A percentile compares a stretch with the other conserved stretches of the same genome.
Evolutionary conservation across 352 stramenopile genomes (phyloP).

Genomic region (Pythium catenulatum): DNA sequence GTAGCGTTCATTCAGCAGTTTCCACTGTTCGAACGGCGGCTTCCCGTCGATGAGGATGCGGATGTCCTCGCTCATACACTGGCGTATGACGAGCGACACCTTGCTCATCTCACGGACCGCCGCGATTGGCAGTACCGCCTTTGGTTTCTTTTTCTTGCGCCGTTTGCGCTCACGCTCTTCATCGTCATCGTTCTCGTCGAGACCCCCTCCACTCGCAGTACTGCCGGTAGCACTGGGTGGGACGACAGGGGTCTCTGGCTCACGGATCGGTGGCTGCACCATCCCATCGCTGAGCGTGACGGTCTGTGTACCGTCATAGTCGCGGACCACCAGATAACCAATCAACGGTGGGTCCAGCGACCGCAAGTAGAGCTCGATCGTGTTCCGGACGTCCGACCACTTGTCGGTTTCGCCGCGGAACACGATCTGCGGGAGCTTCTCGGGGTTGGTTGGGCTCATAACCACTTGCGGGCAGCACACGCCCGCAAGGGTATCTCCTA

Average conservation of each 20-base stretch:
- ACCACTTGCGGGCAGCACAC: conserved; percentile 3
- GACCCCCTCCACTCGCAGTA: no score
- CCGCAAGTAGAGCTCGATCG: background rate
- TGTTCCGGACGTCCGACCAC: background rate
- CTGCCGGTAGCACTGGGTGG: background rate
- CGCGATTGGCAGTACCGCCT: no score
- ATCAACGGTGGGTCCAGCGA: background rate
- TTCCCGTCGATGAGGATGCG: background rate
- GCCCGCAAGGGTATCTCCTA: background rate
- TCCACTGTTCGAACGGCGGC: background rate
- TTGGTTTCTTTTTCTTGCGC: no score
- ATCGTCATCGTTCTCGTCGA: no score
- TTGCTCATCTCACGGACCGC: background rate
- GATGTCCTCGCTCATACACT: background rate
- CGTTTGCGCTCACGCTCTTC: no score
- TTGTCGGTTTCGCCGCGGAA: background rate
- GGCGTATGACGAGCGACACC: background rate
- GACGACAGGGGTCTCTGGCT: background rate
- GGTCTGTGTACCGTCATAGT: background rate
- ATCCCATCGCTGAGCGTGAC: background rate
- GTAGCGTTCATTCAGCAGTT: background rate
- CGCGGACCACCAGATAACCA: background rate
- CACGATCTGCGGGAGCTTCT: conserved; percentile 14
- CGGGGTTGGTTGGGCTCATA: conserved; percentile 4
- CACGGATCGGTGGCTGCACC: background rate